A percentile compares a stretch with the other conserved stretches of the same genome.
phyloP scores from a whole-genome alignment of 2,329 filamentous ascomycete species.

The Ampelomyces quisqualis region DNA sequence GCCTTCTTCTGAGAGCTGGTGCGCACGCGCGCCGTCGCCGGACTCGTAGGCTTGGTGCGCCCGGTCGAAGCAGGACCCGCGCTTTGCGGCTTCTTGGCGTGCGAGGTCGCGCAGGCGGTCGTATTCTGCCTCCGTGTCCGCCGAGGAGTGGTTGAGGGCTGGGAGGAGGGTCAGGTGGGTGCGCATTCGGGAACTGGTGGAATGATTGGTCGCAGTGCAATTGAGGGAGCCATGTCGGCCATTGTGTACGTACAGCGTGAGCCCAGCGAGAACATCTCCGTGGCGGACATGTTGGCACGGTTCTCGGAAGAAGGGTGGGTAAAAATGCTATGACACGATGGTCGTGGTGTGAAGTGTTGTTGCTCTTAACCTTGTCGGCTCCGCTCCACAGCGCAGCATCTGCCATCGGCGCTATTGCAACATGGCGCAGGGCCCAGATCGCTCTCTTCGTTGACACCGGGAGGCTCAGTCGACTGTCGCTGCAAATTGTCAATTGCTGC shows the following conservation, averaged over 20 bases:
- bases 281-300: conserved; percentile 29
- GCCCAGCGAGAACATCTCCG: conserved; percentile 41
- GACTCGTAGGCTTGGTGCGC: conserved; percentile 73
- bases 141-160: conserved; percentile 41
- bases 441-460: conserved; percentile 1
- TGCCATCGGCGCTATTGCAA: conserved; percentile 25
- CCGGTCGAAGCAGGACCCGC: conserved; percentile 70
- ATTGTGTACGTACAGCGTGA: conserved; percentile 32
- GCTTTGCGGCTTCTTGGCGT: conserved; percentile 75
- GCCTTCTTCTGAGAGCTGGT: conserved; percentile 79
- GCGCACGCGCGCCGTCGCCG: conserved; percentile 81
- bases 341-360: conserved; percentile 15
- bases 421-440: conserved; percentile 25
- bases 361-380: conserved; percentile 5
- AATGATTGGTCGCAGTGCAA: background rate
- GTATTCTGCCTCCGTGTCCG: conserved; percentile 73
- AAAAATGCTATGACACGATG: conserved; percentile 1
- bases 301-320: too few relatives aligned
- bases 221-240: background rate
- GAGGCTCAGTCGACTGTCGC: background rate
- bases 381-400: too few relatives aligned
- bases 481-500: conserved; percentile 1
- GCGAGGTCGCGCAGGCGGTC: conserved; percentile 85
- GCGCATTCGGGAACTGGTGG: background rate
- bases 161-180: conserved; percentile 6